Conservation (phyloP, 1,139 yeast genomes). For the Hyphopichia buzzinii region DNA sequence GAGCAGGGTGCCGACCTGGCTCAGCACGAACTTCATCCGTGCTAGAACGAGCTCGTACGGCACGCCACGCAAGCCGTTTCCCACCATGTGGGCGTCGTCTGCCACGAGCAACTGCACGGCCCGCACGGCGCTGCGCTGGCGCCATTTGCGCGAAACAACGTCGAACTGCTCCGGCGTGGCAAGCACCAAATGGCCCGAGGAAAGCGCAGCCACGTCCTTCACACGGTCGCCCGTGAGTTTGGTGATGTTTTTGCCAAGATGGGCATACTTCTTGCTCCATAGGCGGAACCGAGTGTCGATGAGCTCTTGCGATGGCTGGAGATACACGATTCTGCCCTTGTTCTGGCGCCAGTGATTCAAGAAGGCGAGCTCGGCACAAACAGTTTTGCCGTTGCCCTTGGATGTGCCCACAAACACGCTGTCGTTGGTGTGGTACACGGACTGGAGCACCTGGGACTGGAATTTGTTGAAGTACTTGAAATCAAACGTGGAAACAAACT, state of each 20-base stretch:
- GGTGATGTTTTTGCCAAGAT: slow-evolving; percentile 44
- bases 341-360: slow-evolving; percentile 67
- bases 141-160: slow-evolving; percentile 75
- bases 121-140: slow-evolving; percentile 67
- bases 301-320: slow-evolving; percentile 58
- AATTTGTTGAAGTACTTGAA: slow-evolving; percentile 61
- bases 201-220: slow-evolving; percentile 53
- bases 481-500: slow-evolving; percentile 44
- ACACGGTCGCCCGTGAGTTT: slow-evolving; percentile 64
- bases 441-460: slow-evolving; percentile 68
- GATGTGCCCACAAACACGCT: slow-evolving; percentile 67
- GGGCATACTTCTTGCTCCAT: slow-evolving; percentile 54
- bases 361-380: slow-evolving; percentile 70
- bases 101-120: slow-evolving; percentile 64
- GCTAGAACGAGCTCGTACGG: slow-evolving; percentile 69
- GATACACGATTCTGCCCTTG: slow-evolving; percentile 63
- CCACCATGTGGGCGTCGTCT: slow-evolving; percentile 75
- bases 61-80: slow-evolving; percentile 54
- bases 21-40: slow-evolving; percentile 66
- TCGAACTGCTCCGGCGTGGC: slow-evolving; percentile 83
- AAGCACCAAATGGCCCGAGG: slow-evolving; percentile 62
- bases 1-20: slow-evolving; percentile 53
- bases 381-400: slow-evolving; percentile 75
- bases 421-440: slow-evolving; percentile 58
- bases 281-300: slow-evolving; percentile 43